Percentiles rank a stretch among this genome's conserved stretches.
Evolutionary conservation across 805 yeast genomes (phyloP).

Genomic region (Brettanomyces nanus): DNA sequence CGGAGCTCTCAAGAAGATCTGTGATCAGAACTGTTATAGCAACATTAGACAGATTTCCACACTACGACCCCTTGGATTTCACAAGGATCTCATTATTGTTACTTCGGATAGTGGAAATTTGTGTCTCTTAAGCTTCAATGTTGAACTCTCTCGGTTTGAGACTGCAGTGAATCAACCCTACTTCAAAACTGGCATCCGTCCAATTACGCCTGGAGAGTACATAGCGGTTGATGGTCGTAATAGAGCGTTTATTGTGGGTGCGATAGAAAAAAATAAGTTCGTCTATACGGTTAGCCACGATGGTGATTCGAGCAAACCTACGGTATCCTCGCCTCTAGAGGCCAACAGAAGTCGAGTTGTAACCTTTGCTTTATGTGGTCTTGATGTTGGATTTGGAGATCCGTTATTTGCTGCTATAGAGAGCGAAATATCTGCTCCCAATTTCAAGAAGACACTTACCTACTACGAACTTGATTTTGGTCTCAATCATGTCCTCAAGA

Average conservation of each 20-base stretch:
- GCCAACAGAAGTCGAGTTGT: conserved; percentile 43
- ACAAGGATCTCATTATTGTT: conserved; percentile 51
- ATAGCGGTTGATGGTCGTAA: conserved; percentile 63
- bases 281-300: conserved; percentile 47
- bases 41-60: conserved; percentile 45
- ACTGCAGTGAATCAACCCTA: conserved; percentile 53
- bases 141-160: conserved; percentile 26
- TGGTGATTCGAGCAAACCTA: conserved; percentile 25
- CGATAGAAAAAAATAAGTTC: conserved; percentile 68
- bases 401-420: conserved; percentile 84
- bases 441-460: conserved; percentile 31
- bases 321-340: conserved; percentile 71
- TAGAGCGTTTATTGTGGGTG: conserved; percentile 61
- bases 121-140: conserved; percentile 32
- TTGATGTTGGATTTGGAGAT: conserved; percentile 75
- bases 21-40: conserved; percentile 45
- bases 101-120: conserved; percentile 79
- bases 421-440: conserved; percentile 35
- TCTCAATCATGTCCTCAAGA: conserved; percentile 61
- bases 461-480: conserved; percentile 85
- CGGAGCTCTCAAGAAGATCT: conserved; percentile 43
- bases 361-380: conserved; percentile 45
- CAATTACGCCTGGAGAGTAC: conserved; percentile 69
- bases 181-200: conserved; percentile 65
- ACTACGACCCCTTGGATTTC: conserved; percentile 44